These are phyloP conservation scores for Celoporthe dispersa DNA, from an alignment of 2,329 filamentous ascomycete genomes.

Conservation along the genomic window DNA sequence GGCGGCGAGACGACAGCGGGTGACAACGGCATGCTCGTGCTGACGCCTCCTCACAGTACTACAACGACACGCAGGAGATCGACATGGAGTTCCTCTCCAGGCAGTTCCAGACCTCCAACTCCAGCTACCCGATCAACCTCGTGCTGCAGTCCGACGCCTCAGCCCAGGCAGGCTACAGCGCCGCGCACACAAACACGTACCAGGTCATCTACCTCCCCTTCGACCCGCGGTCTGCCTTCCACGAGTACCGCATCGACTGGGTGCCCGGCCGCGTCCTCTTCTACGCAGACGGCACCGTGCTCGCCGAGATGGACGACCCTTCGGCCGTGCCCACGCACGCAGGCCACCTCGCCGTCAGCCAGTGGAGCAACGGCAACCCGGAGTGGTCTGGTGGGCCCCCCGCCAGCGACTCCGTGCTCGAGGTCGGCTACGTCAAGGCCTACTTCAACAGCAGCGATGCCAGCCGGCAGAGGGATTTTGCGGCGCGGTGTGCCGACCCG, in stretches of 20 bases:
- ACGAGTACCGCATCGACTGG: constrained; percentile 84
- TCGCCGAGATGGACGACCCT: constrained; percentile 59
- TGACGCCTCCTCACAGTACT: constrained; percentile 57
- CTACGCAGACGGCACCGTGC: constrained; percentile 65
- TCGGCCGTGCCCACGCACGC: constrained; percentile 61
- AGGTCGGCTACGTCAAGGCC: constrained; percentile 72
- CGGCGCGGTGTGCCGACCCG: constrained; percentile 47
- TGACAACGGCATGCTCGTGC: constrained; percentile 6
- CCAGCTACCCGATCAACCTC: constrained; percentile 68
- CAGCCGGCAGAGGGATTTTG: constrained; percentile 45
- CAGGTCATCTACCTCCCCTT: constrained; percentile 64
- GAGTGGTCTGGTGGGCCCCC: constrained; percentile 76
- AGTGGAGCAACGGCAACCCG: constrained; percentile 78
- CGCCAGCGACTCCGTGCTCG: constrained; percentile 61
- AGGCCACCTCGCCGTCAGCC: constrained; percentile 72
- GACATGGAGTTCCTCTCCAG: constrained; percentile 79
- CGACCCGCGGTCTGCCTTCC: constrained; percentile 66
- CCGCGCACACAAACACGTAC: constrained; percentile 62
- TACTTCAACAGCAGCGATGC: constrained; percentile 75
- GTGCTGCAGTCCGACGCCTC: constrained; percentile 73
- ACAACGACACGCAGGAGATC: constrained; percentile 79
- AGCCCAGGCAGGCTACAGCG: constrained; percentile 63
- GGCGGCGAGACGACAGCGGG: neutral
- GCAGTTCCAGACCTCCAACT: constrained; percentile 58
- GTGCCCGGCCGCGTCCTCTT: constrained; percentile 65